Conservation (phyloP, 352 stramenopile species). For the Phytopythium oedochilum region DNA sequence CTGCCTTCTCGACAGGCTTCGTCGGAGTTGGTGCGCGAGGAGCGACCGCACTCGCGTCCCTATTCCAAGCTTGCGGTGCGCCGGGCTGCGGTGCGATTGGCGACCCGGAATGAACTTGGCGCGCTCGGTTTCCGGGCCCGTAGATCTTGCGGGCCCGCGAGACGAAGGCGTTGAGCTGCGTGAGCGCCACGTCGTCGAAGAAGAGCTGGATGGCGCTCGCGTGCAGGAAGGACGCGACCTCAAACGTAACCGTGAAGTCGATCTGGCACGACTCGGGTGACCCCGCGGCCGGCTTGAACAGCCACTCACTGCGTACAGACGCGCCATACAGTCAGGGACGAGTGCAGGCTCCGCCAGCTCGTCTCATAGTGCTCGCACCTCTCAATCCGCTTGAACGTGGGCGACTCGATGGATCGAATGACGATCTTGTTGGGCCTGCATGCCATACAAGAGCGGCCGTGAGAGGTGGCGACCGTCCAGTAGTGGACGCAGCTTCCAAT, state of each 20-base stretch:
- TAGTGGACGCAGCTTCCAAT: too few species aligned
- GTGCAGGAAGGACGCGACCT: constrained; percentile 77
- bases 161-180: constrained; percentile 82
- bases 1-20: background rate
- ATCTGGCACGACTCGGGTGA: constrained; percentile 60
- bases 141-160: constrained; percentile 54
- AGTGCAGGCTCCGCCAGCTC: background rate
- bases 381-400: constrained; percentile 84
- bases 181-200: constrained; percentile 80
- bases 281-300: constrained; percentile 41
- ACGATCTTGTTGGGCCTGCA: constrained; percentile 62
- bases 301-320: constrained; percentile 45
- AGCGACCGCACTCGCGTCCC: background rate
- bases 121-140: constrained; percentile 4
- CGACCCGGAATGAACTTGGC: background rate
- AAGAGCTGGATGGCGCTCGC: constrained; percentile 80
- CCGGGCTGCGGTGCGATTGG: background rate
- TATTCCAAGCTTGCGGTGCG: background rate
- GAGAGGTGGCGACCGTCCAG: background rate
- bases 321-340: background rate
- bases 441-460: background rate
- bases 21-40: background rate
- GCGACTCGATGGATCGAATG: constrained; percentile 75
- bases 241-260: constrained; percentile 78
- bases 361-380: constrained; percentile 27